Conservation (phyloP, 495 filamentous ascomycete species). For the Mytilinidion resinicola region DNA sequence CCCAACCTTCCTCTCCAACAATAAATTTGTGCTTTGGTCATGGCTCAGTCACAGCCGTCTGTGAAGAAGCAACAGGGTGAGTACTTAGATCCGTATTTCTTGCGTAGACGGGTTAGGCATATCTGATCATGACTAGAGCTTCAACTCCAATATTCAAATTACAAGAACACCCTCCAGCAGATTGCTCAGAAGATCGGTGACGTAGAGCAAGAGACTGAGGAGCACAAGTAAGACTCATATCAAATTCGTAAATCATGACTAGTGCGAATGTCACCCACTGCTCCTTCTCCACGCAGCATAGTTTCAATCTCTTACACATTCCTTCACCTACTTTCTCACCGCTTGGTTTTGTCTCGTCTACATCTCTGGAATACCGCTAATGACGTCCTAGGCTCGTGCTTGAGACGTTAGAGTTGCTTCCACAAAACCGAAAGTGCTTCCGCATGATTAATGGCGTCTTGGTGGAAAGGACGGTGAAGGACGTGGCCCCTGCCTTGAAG, state of each 20-base stretch:
- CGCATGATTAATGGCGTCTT: slow-evolving; percentile 97
- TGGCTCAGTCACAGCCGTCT: slow-evolving; percentile 30
- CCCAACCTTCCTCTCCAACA: neutral
- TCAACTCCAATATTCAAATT: slow-evolving; percentile 86
- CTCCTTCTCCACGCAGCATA: slow-evolving; percentile 16
- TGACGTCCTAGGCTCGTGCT: slow-evolving; percentile 71
- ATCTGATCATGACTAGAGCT: slow-evolving; percentile 57
- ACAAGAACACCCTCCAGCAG: slow-evolving; percentile 90
- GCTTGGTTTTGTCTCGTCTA: slow-evolving; percentile 10
- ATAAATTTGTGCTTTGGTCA: neutral
- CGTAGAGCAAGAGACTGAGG: slow-evolving; percentile 92
- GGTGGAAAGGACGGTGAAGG: slow-evolving; percentile 85
- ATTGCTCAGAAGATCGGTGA: slow-evolving; percentile 94
- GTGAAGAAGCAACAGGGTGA: slow-evolving; percentile 62
- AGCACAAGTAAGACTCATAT: slow-evolving; percentile 74
- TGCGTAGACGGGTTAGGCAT: neutral
- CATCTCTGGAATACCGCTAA: neutral
- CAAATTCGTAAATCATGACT: slow-evolving; percentile 4
- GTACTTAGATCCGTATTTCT: slow-evolving; percentile 11
- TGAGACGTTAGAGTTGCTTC: slow-evolving; percentile 80
- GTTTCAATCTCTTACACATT: slow-evolving; percentile 2
- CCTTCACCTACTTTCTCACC: slow-evolving; percentile 5
- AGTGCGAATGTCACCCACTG: slow-evolving; percentile 13
- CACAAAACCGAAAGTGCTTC: slow-evolving; percentile 89
- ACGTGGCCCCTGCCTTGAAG: slow-evolving; percentile 82